Conservation (phyloP, 2,329 filamentous ascomycete genomes). For the Knufia fluminis region DNA sequence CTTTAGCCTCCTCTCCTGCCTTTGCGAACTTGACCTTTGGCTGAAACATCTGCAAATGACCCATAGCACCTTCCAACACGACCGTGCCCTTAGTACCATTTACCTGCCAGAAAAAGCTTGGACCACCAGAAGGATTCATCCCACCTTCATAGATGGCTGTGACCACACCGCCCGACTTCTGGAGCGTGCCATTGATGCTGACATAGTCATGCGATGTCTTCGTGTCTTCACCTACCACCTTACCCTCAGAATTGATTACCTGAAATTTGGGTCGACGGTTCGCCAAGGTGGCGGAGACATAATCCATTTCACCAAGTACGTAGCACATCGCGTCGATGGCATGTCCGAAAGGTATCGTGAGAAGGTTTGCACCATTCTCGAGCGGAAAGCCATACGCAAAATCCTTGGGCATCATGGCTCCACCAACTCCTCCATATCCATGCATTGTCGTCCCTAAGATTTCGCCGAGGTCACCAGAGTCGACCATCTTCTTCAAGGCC, state of each 20-base stretch:
- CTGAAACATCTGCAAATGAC: constrained; percentile 15
- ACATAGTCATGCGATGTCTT: constrained; percentile 17
- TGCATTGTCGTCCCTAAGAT: constrained; percentile 43
- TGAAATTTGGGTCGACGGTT: constrained; percentile 11
- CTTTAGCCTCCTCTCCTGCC: constrained; percentile 7
- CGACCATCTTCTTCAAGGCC: constrained; percentile 39
- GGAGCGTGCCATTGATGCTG: constrained; percentile 11
- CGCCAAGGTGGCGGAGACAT: constrained; percentile 14
- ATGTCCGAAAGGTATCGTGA: constrained; percentile 17
- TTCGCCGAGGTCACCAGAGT: constrained; percentile 40
- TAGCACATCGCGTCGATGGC: constrained; percentile 16
- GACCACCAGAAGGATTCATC: constrained; percentile 4
- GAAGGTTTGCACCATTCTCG: constrained; percentile 15
- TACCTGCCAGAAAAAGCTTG: constrained; percentile 17
- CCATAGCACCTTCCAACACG: constrained; percentile 12
- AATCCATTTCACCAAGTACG: constrained; percentile 15
- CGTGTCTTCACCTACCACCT: constrained; percentile 3
- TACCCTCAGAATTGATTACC: constrained; percentile 7
- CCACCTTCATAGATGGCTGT: constrained; percentile 13
- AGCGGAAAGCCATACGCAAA: constrained; percentile 13
- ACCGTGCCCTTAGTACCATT: constrained; percentile 17
- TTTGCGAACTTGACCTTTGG: constrained; percentile 14
- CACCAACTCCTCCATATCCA: constrained; percentile 7
- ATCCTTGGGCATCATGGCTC: not conserved
- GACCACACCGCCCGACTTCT: constrained; percentile 10